Conservation (phyloP, 306 rosid genomes). For the Clitoria ternatea region DNA sequence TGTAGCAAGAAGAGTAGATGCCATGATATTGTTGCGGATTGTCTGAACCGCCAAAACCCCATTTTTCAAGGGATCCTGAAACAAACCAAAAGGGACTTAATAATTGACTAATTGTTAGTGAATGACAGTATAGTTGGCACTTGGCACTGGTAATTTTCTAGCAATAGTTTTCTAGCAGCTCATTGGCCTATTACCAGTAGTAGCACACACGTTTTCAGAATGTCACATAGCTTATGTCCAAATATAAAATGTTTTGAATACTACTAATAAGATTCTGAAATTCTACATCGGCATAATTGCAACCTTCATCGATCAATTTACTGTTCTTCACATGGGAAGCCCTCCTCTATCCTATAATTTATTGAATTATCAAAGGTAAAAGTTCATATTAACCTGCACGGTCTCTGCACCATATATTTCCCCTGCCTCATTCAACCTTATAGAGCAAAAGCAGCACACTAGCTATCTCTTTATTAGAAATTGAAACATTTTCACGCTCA, state of each 20-base stretch:
- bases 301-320: background rate
- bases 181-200: background rate
- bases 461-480: too few relatives aligned
- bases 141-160: background rate
- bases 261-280: background rate
- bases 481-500: too few relatives aligned
- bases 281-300: background rate
- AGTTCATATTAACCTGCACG: constrained; percentile 1
- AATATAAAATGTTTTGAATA: background rate
- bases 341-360: background rate
- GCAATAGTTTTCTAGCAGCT: background rate
- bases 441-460: too few relatives aligned
- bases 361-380: background rate
- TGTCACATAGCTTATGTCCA: background rate
- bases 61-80: constrained; percentile 90
- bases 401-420: background rate
- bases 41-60: constrained; percentile 85
- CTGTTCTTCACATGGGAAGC: background rate
- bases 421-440: background rate
- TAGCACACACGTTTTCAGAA: background rate
- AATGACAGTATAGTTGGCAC: background rate
- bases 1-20: constrained; percentile 84
- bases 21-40: constrained; percentile 93
- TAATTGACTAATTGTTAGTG: too few relatives aligned
- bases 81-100: constrained; percentile 16